Evolutionary conservation across 768 basidiomycete genomes (phyloP), one percentile per base, ranked within the genome.

Genomic region (Cystobasidiopsis lactophilus): DNA sequence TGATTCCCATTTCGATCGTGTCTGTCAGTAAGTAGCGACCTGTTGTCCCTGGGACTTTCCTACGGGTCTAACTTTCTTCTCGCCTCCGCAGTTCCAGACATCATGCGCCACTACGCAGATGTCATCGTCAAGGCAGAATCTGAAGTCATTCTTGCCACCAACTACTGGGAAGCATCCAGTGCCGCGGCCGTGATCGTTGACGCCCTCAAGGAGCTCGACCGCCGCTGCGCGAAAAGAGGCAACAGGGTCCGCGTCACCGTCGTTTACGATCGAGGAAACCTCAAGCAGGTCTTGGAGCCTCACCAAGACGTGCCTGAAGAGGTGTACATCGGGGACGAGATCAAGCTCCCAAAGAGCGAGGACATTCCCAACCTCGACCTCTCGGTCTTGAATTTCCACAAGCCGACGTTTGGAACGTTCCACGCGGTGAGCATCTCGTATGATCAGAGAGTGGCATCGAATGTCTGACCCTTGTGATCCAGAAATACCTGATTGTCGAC

Each of bases 401-500:
- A 35, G 33, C 33, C 33, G 9, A 35, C 33, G 33, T 35, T 35
- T 7, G 33, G 33, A 7, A 35, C 33, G 7, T 35, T 35, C 33
- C 33, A 35, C 33, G 33, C 33, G 16, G 16, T 7, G n/a, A n/a
- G 18, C 39, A 26, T 23, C 24, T 13, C 37, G 21, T 44, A 14
- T 45, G 41, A 40, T 52, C 41, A 30, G 43, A 52, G 27, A 31
- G 50, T 38, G 9, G 53, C 21, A 41, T 51, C n/a, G 5, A 46
- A 14, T 29, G 56, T 11, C 78, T 78, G 13, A 81, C 78, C 0
- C 80, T 80, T 64, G 81, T 58, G 16, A 7, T 35, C 16, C 73
- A 75, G 40, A 80, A 81, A 61, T 79, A 75, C 60, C 69, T 80
- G 66, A 68, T 80, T 39, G 74, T 80, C 1, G 79, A 82, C 62